phyloP scores from a whole-genome alignment of 192 early-diverging fungal genomes.

The Coemansia sp. region DNA sequence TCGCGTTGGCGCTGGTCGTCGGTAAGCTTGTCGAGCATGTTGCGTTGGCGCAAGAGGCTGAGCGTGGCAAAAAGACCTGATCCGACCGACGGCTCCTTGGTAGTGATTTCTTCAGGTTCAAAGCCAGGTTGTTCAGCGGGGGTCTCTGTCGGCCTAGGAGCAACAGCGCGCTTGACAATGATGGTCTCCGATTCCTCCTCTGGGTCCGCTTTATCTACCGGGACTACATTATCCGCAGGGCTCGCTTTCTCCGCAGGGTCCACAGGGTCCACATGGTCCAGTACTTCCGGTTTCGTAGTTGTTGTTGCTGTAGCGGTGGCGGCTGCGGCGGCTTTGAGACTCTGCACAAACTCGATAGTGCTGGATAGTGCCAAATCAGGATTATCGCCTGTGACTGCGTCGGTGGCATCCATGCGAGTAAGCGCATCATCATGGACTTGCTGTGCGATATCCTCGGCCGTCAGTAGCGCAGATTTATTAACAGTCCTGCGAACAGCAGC shows the following conservation, averaged over 20 bases:
- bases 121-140: not conserved
- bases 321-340: conserved; percentile 37
- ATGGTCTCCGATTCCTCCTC: conserved; percentile 7
- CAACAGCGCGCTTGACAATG: conserved; percentile 9
- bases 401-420: conserved; percentile 50
- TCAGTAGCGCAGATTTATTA: conserved; percentile 28
- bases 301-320: conserved; percentile 3
- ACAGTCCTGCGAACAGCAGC: conserved; percentile 68
- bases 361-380: conserved; percentile 74
- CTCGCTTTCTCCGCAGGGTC: not conserved
- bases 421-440: conserved; percentile 20
- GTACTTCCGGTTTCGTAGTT: not conserved
- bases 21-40: conserved; percentile 64
- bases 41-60: conserved; percentile 79
- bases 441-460: conserved; percentile 19
- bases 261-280: not conserved
- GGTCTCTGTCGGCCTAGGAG: not conserved
- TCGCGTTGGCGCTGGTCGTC: conserved; percentile 73
- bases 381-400: not conserved
- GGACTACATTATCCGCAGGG: not conserved
- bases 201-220: not conserved
- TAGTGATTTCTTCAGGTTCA: not conserved
- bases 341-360: conserved; percentile 87
- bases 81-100: conserved; percentile 76
- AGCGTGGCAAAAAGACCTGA: conserved; percentile 82